phyloP scores from a whole-genome alignment of 805 yeast species.

The Suhomyces vadensis region DNA sequence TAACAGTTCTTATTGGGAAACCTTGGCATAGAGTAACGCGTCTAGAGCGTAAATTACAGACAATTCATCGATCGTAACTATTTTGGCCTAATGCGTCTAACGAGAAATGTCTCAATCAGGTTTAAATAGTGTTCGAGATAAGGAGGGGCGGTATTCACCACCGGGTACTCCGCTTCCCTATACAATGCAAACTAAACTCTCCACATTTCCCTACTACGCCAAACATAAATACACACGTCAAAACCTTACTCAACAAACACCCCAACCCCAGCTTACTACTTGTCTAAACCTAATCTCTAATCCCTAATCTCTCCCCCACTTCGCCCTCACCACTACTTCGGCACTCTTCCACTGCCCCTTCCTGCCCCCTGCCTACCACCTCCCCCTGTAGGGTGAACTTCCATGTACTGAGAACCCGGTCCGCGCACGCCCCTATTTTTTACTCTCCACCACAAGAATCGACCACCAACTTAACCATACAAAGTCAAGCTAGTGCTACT shows the following conservation, averaged over 20 bases:
- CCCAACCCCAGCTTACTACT: background rate
- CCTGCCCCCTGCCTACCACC: background rate
- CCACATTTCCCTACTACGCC: background rate
- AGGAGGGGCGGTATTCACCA: background rate
- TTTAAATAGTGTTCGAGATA: background rate
- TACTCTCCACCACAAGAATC: conserved; percentile 3
- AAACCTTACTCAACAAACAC: background rate
- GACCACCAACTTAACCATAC: background rate
- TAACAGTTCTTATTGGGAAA: background rate
- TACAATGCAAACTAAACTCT: background rate
- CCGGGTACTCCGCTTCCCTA: background rate
- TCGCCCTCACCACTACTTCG: background rate
- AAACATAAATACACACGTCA: conserved; percentile 1
- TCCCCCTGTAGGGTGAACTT: conserved; percentile 1
- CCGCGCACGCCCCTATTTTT: conserved; percentile 3
- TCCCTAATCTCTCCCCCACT: too few relatives aligned
- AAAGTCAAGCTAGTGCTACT: too few relatives aligned
- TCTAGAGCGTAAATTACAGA: conserved; percentile 1
- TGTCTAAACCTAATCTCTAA: background rate
- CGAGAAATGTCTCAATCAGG: background rate
- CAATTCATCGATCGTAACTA: conserved; percentile 6
- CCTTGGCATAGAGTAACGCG: background rate
- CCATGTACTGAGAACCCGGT: background rate
- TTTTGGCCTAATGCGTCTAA: conserved; percentile 3
- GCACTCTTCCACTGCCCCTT: background rate